Evolutionary conservation across 2,329 filamentous ascomycete genomes (phyloP).

Genomic region (Niveomyces coronatus): DNA sequence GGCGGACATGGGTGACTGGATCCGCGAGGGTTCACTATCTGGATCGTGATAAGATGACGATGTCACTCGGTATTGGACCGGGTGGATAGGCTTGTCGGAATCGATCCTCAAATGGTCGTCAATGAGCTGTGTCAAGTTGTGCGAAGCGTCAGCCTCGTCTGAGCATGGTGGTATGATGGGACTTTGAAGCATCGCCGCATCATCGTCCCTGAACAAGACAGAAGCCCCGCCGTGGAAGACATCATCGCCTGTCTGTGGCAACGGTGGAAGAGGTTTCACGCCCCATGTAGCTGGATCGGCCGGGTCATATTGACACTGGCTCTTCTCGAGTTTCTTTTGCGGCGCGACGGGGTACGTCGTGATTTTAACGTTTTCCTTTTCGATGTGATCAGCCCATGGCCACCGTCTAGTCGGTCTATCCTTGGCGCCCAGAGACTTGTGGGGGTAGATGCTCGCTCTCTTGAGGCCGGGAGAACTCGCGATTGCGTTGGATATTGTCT

Average conservation of each 20-base stretch:
- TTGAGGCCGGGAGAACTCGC: conserved; percentile 5
- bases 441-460: conserved; percentile 2
- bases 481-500: conserved; percentile 8
- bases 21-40: conserved; percentile 9
- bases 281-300: conserved; percentile 11
- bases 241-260: conserved; percentile 8
- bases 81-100: not conserved
- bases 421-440: not conserved
- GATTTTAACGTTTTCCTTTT: conserved; percentile 9
- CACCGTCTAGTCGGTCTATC: not conserved
- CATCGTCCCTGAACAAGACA: conserved; percentile 6
- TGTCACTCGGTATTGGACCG: conserved; percentile 5
- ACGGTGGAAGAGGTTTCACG: conserved; percentile 9
- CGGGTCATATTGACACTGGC: conserved; percentile 5
- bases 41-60: conserved; percentile 10
- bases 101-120: conserved; percentile 10
- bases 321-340: not conserved
- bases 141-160: conserved; percentile 3
- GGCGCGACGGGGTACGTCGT: not conserved
- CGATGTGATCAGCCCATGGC: not conserved
- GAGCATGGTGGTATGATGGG: conserved; percentile 4
- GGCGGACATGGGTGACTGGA: conserved; percentile 20
- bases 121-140: conserved; percentile 13
- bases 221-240: not conserved
- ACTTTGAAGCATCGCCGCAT: conserved; percentile 9